Percentiles rank a stretch among this genome's conserved stretches.
Evolutionary conservation across 345 rosid species (phyloP).

Genomic region (Eucalyptus coolabah): DNA sequence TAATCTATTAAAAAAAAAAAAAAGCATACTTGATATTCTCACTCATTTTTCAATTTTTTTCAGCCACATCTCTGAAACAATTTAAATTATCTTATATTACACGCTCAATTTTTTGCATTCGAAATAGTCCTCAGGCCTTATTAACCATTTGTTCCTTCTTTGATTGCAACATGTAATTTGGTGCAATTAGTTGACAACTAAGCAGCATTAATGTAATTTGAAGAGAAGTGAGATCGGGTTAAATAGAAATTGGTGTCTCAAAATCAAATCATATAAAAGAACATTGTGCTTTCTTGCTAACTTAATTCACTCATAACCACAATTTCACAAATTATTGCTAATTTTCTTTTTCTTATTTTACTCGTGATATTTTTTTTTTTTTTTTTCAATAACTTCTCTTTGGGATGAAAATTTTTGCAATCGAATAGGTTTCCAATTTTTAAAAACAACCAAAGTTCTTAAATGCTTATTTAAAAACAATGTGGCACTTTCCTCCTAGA

Average conservation of each 20-base stretch:
- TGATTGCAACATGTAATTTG: rapidly evolving
- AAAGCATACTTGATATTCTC: neutral
- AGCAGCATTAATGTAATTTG: neutral
- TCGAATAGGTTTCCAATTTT: rapidly evolving
- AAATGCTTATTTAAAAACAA: too few relatives aligned
- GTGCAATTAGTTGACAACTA: neutral
- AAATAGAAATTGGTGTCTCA: neutral
- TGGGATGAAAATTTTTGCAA: rapidly evolving
- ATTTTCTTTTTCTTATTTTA: neutral
- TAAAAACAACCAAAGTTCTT: rapidly evolving
- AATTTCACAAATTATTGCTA: neutral
- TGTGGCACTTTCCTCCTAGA: rapidly evolving
- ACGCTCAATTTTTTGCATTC: neutral
- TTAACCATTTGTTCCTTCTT: rapidly evolving
- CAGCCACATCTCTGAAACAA: neutral
- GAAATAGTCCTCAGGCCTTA: neutral
- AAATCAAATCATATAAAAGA: rapidly evolving
- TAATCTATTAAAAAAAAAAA: neutral
- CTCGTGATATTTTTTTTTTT: rapidly evolving
- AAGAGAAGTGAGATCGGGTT: neutral
- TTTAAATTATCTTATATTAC: neutral
- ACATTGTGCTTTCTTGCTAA: neutral
- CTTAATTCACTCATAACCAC: neutral
- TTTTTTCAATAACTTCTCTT: neutral
- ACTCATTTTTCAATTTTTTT: neutral